These are phyloP conservation scores for Phragmites australis DNA, from an alignment of 176 grass and related monocot species.

Conservation along the genomic window DNA sequence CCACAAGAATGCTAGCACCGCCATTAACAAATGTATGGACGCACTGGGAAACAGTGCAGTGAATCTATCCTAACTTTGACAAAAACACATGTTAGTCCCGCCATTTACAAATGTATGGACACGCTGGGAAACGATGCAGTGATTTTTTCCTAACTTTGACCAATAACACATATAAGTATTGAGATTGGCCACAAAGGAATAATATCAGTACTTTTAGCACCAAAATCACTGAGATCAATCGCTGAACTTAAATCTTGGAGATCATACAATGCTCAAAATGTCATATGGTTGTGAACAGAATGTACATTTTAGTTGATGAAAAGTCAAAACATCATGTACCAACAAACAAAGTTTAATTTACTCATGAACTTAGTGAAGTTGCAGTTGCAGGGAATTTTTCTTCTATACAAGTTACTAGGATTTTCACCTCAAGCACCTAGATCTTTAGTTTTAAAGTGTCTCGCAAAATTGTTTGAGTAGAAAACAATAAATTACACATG, in stretches of 20 bases:
- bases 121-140: background rate
- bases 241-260: background rate
- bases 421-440: background rate
- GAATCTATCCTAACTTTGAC: background rate
- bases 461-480: conserved; percentile 15
- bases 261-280: no score
- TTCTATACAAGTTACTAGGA: conserved; percentile 6
- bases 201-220: background rate
- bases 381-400: conserved; percentile 9
- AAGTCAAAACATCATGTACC: conserved; percentile 9
- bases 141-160: background rate
- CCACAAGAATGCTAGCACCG: background rate
- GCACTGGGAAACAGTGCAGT: background rate
- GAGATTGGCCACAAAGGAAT: background rate
- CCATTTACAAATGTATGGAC: no score
- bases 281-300: background rate
- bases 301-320: background rate
- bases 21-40: no score
- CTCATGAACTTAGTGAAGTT: conserved; percentile 7
- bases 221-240: conserved; percentile 6
- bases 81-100: conserved; percentile 7
- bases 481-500: background rate
- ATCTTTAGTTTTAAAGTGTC: background rate
- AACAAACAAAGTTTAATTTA: conserved; percentile 6
- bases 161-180: conserved; percentile 19